Percentiles rank a stretch among this genome's conserved stretches.
Evolutionary conservation across 148 eudicot genomes (phyloP).

Genomic region (Nyssa sinensis): DNA sequence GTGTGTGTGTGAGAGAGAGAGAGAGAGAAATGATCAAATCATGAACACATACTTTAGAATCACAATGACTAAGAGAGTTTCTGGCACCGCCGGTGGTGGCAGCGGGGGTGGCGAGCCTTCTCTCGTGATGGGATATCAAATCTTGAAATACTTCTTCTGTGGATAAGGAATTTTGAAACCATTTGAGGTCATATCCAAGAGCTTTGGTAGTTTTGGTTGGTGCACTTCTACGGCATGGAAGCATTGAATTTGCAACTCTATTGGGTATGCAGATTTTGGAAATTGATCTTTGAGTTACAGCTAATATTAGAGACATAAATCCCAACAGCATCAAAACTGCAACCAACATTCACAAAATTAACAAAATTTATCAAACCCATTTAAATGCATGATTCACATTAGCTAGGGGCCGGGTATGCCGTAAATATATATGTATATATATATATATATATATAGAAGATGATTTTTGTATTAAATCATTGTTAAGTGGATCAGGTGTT

Average conservation of each 20-base stretch:
- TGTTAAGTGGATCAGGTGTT: too few relatives aligned
- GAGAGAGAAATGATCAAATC: too few relatives aligned
- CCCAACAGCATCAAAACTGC: conserved; percentile 52
- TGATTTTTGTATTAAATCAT: too few relatives aligned
- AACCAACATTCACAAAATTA: neutral
- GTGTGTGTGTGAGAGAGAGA: too few relatives aligned
- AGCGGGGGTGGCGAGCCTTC: conserved; percentile 10
- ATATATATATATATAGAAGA: too few relatives aligned
- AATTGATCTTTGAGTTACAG: conserved; percentile 32
- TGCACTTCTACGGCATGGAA: conserved; percentile 26
- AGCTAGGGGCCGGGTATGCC: too few relatives aligned
- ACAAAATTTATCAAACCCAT: neutral
- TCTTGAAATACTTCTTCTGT: neutral
- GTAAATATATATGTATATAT: too few relatives aligned
- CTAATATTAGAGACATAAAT: conserved; percentile 36
- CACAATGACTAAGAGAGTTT: conserved; percentile 20
- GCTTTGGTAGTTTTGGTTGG: conserved; percentile 13
- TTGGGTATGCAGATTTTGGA: conserved; percentile 42
- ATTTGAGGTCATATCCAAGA: neutral
- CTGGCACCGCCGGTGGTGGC: too few relatives aligned
- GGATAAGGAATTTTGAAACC: neutral
- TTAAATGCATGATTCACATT: too few relatives aligned
- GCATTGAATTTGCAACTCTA: conserved; percentile 30
- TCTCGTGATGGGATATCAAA: neutral
- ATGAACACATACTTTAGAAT: conserved; percentile 21